phyloP scores from a whole-genome alignment of 73 alveolate genomes.

The Stentor roeselii region DNA sequence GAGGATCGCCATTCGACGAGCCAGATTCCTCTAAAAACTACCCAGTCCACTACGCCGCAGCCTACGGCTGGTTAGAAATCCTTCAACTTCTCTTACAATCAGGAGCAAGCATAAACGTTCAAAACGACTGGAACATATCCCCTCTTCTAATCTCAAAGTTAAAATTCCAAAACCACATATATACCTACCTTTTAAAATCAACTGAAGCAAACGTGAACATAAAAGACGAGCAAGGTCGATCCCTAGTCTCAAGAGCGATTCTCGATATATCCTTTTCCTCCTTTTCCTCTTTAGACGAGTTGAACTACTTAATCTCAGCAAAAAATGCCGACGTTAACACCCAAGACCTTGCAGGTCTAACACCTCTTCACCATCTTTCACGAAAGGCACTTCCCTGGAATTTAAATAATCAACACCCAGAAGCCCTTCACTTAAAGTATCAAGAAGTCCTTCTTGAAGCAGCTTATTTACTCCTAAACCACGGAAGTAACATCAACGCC shows the following conservation, averaged over 20 bases:
- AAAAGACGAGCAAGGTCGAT: conserved; percentile 90
- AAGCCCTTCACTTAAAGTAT: background rate
- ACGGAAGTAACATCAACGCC: conserved; percentile 68
- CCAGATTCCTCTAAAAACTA: conserved; percentile 89
- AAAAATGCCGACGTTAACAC: conserved; percentile 87
- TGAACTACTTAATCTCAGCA: conserved; percentile 62
- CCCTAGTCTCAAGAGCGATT: conserved; percentile 73
- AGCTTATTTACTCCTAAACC: conserved; percentile 44
- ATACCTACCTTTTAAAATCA: conserved; percentile 71
- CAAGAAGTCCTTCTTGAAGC: no score
- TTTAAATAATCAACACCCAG: background rate
- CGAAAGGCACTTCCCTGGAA: conserved; percentile 34
- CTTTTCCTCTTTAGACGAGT: conserved; percentile 65
- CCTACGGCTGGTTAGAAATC: conserved; percentile 88
- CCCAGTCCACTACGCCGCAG: conserved; percentile 97
- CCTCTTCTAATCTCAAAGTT: conserved; percentile 90
- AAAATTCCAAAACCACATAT: conserved; percentile 80
- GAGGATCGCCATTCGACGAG: conserved; percentile 84
- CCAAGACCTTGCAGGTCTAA: conserved; percentile 79
- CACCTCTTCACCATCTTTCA: conserved; percentile 79
- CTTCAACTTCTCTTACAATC: conserved; percentile 74
- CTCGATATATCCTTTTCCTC: conserved; percentile 53
- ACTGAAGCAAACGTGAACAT: conserved; percentile 84
- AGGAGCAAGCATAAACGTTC: conserved; percentile 89
- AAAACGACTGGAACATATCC: conserved; percentile 89